A percentile compares a stretch with the other conserved stretches of the same genome.
phyloP scores from a whole-genome alignment of 257 asterid species.

The Nicotiana attenuata region DNA sequence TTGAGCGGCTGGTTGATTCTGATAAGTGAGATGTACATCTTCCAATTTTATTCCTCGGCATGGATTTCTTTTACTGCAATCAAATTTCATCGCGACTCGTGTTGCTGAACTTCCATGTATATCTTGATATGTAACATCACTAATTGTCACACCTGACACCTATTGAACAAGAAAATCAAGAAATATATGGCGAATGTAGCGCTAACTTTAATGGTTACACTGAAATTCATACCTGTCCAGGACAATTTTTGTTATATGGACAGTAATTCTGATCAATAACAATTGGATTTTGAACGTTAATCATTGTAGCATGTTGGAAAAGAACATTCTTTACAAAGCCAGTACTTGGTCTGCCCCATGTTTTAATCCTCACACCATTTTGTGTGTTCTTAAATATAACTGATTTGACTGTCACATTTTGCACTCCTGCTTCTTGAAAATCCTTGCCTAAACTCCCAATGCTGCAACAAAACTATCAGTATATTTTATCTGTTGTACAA shows the following conservation, averaged over 20 bases:
- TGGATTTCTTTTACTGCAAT: not conserved
- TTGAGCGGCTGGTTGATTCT: slow-evolving; percentile 7
- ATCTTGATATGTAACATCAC: not conserved
- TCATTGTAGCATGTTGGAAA: not conserved
- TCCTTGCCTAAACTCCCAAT: slow-evolving; percentile 24
- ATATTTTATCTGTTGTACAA: too few species aligned
- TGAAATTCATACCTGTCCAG: not conserved
- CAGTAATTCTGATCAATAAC: not conserved
- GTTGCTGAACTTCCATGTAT: not conserved
- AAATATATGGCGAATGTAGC: too few species aligned
- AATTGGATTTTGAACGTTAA: not conserved
- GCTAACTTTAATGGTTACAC: too few species aligned
- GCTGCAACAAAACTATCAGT: not conserved
- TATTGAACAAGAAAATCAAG: too few species aligned
- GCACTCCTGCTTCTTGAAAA: slow-evolving; percentile 39
- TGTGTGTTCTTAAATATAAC: not conserved
- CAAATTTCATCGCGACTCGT: not conserved
- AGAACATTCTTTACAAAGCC: not conserved
- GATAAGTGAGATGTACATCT: not conserved
- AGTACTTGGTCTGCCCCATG: not conserved
- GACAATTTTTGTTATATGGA: not conserved
- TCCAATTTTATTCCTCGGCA: not conserved
- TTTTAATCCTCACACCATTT: not conserved
- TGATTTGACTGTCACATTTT: not conserved
- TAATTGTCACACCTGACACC: not conserved